Evolutionary conservation across 495 filamentous ascomycete species (phyloP).

Genomic region (Annulohypoxylon bovei): DNA sequence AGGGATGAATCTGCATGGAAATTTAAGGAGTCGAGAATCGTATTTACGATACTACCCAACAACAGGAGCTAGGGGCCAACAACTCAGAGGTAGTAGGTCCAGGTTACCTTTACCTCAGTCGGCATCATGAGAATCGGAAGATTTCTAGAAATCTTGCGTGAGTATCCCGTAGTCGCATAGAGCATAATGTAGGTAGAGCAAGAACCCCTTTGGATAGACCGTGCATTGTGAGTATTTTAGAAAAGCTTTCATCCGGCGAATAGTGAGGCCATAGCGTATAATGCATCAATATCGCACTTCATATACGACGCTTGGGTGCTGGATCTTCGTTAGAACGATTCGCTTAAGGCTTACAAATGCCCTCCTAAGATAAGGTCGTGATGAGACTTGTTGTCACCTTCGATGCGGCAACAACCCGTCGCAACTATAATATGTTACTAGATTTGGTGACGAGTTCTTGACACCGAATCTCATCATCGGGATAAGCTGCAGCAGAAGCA

Average conservation of each 20-base stretch:
- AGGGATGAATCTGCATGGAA: not conserved
- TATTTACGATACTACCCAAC: not conserved
- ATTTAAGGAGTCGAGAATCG: not conserved
- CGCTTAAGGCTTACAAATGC: not conserved
- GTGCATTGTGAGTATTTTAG: not conserved
- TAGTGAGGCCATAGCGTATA: not conserved
- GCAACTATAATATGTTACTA: not conserved
- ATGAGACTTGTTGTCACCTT: not conserved
- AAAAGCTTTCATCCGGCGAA: not conserved
- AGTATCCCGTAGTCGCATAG: not conserved
- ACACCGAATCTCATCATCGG: not conserved
- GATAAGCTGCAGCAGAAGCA: not conserved
- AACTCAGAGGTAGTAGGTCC: not conserved
- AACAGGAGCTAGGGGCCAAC: not conserved
- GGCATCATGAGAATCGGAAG: not conserved
- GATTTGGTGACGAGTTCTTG: not conserved
- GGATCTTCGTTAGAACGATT: not conserved
- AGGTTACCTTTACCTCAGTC: not conserved
- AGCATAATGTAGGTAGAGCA: not conserved
- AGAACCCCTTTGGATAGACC: not conserved
- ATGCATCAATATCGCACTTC: constrained; percentile 1
- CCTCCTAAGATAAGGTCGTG: not conserved
- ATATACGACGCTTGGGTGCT: not conserved
- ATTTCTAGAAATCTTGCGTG: not conserved
- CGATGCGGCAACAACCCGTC: not conserved